Conservation (phyloP, 768 basidiomycete species). For the Kwoniella mangroviensis region DNA sequence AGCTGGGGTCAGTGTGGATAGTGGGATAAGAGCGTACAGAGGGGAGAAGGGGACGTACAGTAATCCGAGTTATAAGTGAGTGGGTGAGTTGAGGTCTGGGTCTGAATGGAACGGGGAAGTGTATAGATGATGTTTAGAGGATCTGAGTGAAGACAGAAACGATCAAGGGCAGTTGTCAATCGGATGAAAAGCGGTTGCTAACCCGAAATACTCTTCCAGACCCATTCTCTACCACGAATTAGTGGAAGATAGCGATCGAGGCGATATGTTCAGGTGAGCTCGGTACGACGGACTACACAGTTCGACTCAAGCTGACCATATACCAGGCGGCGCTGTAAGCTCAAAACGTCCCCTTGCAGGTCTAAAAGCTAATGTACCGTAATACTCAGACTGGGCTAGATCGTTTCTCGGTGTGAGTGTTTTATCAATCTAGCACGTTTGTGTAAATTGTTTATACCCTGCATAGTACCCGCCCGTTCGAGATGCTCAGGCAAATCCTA, state of each 20-base stretch:
- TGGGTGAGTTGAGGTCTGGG: background rate
- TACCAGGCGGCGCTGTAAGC: conserved; percentile 70
- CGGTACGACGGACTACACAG: background rate
- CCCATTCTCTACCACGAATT: conserved; percentile 76
- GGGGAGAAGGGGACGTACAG: conserved; percentile 70
- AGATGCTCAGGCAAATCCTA: conserved; percentile 82
- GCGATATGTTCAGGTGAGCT: conserved; percentile 71
- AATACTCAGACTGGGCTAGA: conserved; percentile 65
- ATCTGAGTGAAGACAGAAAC: too few relatives aligned
- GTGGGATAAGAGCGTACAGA: conserved; percentile 91
- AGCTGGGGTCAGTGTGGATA: conserved; percentile 93
- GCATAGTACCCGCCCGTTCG: conserved; percentile 78
- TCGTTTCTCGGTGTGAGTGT: conserved; percentile 48
- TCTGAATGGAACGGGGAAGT: background rate
- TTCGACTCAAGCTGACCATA: conserved; percentile 4
- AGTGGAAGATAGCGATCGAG: conserved; percentile 71
- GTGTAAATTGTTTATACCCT: background rate
- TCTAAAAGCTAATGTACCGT: background rate
- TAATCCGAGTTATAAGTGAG: conserved; percentile 58
- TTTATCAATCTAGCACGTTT: background rate
- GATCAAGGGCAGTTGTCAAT: too few relatives aligned
- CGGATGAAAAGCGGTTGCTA: background rate
- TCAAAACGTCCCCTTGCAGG: background rate
- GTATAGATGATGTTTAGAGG: background rate
- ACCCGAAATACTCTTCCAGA: conserved; percentile 18